Base-by-base conservation (phyloP, 2,329 filamentous ascomycete species). In the Waltergamsia citrina region DNA sequence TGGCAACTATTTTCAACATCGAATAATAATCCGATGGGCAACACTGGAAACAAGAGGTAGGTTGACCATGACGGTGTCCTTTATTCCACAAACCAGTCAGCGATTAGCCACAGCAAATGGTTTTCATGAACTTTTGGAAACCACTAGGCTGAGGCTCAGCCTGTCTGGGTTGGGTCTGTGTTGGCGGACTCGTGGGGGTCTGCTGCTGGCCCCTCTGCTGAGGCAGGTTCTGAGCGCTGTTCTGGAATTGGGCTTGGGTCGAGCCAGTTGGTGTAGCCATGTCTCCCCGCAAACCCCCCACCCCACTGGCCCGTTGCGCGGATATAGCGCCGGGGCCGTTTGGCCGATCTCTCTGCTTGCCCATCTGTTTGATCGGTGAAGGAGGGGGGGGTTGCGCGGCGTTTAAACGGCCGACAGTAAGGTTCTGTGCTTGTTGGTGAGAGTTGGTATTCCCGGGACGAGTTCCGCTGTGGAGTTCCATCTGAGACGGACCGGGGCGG, bases 221-320 rank as follows among this genome's bases (percentile, higher is more conserved):
- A 32, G 82, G 74, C 44, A 94, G 72, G 59, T 94, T 92, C 57
- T 86, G 85, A 53, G 83, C 85, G 65, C 86, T 94, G 71, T 86
- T 90, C 67, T 94, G 87, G 71, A 94, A 95, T 57, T 95, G 90
- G 46, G 90, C 90, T 61, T 93, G 85, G 43, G 86, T 95, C 54
- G 86, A 94, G 50, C 83, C 85, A 54, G 88, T 81, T 48, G 87
- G 85, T 44, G 88, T 90, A 52, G 78, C 76, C 58, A 82, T 76
- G 57, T 93, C 85, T 57, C 78, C 85, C 57, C 78, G 72, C 51
- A 79, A 71, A 57, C 74, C 78, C 69, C 77, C 77, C 63, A 69
- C 71, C 66, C 72, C 78, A 71, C 79, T 87, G 62, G 74, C 76
- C 65, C 86, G 78, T 69, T 88, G 84, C 54, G 74, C 71, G 59